Conservation (phyloP, 345 rosid species). For the Iberis pinnata region DNA sequence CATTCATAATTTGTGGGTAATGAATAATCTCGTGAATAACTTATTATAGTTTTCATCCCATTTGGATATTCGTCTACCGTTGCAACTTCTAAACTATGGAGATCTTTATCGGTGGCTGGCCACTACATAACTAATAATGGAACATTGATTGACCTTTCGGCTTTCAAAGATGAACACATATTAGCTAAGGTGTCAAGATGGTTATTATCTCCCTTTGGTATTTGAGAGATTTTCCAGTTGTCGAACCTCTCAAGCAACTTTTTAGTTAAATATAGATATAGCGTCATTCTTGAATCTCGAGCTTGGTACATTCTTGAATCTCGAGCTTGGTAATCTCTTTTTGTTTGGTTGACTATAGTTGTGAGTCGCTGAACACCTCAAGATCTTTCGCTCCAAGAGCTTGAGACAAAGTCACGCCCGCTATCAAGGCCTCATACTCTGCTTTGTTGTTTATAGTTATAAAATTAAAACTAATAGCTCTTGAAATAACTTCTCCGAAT, state of each 20-base stretch:
- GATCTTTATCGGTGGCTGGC: not conserved
- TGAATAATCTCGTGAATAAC: not conserved
- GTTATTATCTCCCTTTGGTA: not conserved
- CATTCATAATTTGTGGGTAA: not conserved
- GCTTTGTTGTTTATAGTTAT: not conserved
- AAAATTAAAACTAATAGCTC: not conserved
- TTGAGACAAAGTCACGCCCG: not conserved
- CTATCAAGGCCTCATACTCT: not conserved
- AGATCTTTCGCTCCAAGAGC: no score
- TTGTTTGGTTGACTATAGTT: not conserved
- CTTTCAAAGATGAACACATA: not conserved
- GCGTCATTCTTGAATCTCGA: not conserved
- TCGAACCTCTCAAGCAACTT: not conserved
- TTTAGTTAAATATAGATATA: not conserved
- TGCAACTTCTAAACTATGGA: not conserved
- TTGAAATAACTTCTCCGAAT: not conserved
- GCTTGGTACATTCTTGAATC: no score
- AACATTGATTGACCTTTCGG: not conserved
- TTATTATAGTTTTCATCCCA: not conserved
- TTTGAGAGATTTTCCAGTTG: not conserved
- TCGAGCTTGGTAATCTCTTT: not conserved
- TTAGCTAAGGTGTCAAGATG: not conserved
- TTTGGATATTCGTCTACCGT: rapidly evolving
- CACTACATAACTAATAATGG: not conserved
- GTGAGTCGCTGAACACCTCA: not conserved